Evolutionary conservation across 306 rosid species (phyloP).

Genomic region (Trifolium pratense): DNA sequence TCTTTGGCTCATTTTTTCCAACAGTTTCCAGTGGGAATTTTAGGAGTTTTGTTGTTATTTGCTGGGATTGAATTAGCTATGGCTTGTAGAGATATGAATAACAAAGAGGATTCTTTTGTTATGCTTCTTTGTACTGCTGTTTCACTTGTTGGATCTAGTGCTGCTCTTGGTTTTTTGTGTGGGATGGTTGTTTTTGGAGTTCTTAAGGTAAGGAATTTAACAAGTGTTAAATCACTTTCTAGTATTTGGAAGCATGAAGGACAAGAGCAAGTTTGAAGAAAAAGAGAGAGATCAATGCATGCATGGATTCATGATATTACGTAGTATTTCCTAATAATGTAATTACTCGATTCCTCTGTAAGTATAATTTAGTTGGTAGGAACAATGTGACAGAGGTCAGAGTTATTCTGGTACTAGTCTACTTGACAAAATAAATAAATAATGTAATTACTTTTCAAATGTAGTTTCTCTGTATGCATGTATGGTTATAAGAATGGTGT

Average conservation of each 20-base stretch:
- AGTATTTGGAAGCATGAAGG: constrained; percentile 40
- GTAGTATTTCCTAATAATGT: background rate
- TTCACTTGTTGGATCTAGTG: constrained; percentile 69
- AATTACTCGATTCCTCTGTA: no score
- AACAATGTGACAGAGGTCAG: no score
- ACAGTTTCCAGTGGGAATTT: constrained; percentile 67
- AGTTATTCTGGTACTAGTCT: no score
- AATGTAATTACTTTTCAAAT: no score
- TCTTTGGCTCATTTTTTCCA: constrained; percentile 59
- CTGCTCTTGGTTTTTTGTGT: constrained; percentile 67
- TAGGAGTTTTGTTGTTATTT: constrained; percentile 70
- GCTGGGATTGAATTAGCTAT: constrained; percentile 82
- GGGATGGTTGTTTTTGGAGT: constrained; percentile 52
- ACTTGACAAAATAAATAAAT: no score
- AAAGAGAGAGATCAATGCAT: background rate
- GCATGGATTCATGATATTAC: background rate
- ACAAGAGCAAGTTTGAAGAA: constrained; percentile 11
- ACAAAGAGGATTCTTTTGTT: constrained; percentile 63
- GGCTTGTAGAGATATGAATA: constrained; percentile 75
- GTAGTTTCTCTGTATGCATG: no score
- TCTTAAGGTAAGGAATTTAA: constrained; percentile 55
- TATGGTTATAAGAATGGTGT: no score
- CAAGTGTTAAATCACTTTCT: constrained; percentile 15
- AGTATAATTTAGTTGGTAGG: no score
- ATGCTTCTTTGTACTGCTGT: constrained; percentile 63